Evolutionary conservation across 148 eudicot genomes (phyloP), one percentile per base, ranked within the genome.

Genomic region (Oxyria digyna): DNA sequence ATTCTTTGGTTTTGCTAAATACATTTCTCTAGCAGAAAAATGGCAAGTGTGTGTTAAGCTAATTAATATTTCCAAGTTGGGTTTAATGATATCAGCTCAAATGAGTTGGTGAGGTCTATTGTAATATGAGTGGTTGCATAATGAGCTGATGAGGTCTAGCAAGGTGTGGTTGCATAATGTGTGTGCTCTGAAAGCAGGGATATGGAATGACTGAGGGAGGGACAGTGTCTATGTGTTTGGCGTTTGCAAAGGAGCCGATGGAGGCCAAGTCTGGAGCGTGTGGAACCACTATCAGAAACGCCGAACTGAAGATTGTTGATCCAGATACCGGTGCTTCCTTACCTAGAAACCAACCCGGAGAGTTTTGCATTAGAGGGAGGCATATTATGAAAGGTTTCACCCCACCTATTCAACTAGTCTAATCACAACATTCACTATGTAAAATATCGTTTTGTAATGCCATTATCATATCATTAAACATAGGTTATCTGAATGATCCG

Each of bases 131-230:
- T n/a, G n/a, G n/a, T n/a, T n/a, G n/a, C n/a, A n/a, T n/a, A n/a
- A n/a, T n/a, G n/a, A n/a, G n/a, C n/a, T n/a, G n/a, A n/a, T n/a
- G n/a, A n/a, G n/a, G 38, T 35, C 38, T 35, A 6, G 38, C 6
- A 35, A 3, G 38, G 38, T 35, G 3, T 35, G 38, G 38, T n/a
- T n/a, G n/a, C n/a, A n/a, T n/a, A n/a, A 20, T 45, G 11, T 55
- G 0, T 62, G 6, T 62, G 35, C n/a, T 29, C 0, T 32, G 26
- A 6, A 64, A 27, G 26, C 1, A 91, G 97, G 97, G 97, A 0
- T 91, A 91, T 69, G 97, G 97, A 26, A 91, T 91, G 97, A 91
- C 97, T 0, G 97, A 91, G 68, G 97, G 96, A 3, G 97, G 97
- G 20, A 96, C 97, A 6, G 97, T 91, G 49, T 29, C 92, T 2